These are phyloP conservation scores for Xerocomus potaroensis DNA, from an alignment of 768 basidiomycete genomes.

Conservation along the genomic window DNA sequence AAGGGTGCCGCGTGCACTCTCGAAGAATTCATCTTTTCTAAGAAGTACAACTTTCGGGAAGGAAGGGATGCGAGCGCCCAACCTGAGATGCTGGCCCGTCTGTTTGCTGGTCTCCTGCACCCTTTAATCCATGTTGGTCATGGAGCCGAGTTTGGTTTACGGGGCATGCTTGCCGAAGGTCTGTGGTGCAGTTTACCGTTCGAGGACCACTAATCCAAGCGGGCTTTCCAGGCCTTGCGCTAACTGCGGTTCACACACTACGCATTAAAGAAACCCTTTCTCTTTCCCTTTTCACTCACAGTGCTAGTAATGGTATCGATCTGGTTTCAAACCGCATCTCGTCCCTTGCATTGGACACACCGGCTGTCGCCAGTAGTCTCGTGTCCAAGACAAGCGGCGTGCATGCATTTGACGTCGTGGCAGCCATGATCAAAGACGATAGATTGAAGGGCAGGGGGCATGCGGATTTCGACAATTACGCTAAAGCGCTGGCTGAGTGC, in stretches of 20 bases:
- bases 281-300: slow-evolving; percentile 7
- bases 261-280: slow-evolving; percentile 32
- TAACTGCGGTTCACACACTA: slow-evolving; percentile 29
- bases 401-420: slow-evolving; percentile 47
- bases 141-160: slow-evolving; percentile 59
- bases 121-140: slow-evolving; percentile 60
- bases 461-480: slow-evolving; percentile 20
- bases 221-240: slow-evolving; percentile 21
- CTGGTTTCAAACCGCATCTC: slow-evolving; percentile 3
- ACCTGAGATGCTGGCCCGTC: slow-evolving; percentile 52
- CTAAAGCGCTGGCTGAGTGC: neutral
- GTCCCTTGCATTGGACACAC: slow-evolving; percentile 6
- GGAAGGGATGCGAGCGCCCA: slow-evolving; percentile 21
- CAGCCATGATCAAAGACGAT: slow-evolving; percentile 48
- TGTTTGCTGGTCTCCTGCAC: slow-evolving; percentile 49
- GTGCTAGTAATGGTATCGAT: neutral
- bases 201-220: neutral
- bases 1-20: slow-evolving; percentile 15
- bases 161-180: slow-evolving; percentile 64
- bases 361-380: neutral
- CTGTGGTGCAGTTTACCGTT: neutral
- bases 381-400: slow-evolving; percentile 5
- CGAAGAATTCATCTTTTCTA: slow-evolving; percentile 30
- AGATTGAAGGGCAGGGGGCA: slow-evolving; percentile 18
- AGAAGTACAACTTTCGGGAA: slow-evolving; percentile 22